Evolutionary conservation across 345 rosid genomes (phyloP).

Genomic region (Mercurialis annua): DNA sequence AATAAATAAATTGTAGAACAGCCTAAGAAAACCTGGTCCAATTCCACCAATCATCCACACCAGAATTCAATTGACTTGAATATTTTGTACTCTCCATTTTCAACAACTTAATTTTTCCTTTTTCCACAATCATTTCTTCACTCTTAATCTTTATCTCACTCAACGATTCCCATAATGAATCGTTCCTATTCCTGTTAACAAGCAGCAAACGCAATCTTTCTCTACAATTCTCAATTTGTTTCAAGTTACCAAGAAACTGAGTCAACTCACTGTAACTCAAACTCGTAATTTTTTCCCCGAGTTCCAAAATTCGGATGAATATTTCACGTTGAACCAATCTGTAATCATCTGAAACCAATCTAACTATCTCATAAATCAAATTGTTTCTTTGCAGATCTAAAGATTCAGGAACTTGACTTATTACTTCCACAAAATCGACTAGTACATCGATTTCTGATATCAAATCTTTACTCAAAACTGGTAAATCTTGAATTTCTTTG

Average conservation of each 20-base stretch:
- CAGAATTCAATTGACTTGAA: slow-evolving; percentile 17
- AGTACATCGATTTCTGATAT: slow-evolving; percentile 37
- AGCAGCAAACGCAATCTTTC: slow-evolving; percentile 39
- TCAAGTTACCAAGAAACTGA: slow-evolving; percentile 25
- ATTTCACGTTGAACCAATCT: slow-evolving; percentile 40
- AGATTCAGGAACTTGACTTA: slow-evolving; percentile 38
- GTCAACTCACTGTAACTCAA: slow-evolving; percentile 37
- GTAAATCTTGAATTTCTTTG: slow-evolving; percentile 18
- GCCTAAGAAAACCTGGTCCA: slow-evolving; percentile 5
- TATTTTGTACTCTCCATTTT: slow-evolving; percentile 8
- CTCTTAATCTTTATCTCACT: slow-evolving; percentile 12
- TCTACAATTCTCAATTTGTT: slow-evolving; percentile 36
- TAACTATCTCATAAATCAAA: slow-evolving; percentile 47
- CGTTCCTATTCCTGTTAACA: slow-evolving; percentile 39
- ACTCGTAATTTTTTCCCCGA: slow-evolving; percentile 27
- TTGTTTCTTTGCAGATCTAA: slow-evolving; percentile 40
- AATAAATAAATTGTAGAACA: background rate
- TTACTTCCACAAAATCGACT: slow-evolving; percentile 26
- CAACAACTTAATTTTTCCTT: slow-evolving; percentile 22
- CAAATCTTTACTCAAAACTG: slow-evolving; percentile 28
- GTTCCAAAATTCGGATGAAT: slow-evolving; percentile 36
- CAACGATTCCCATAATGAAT: slow-evolving; percentile 47
- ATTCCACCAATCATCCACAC: slow-evolving; percentile 1
- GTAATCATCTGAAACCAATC: slow-evolving; percentile 47
- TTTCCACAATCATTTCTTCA: slow-evolving; percentile 21